Conservation (phyloP, 2,329 filamentous ascomycete genomes). For the Fusarium sp. region DNA sequence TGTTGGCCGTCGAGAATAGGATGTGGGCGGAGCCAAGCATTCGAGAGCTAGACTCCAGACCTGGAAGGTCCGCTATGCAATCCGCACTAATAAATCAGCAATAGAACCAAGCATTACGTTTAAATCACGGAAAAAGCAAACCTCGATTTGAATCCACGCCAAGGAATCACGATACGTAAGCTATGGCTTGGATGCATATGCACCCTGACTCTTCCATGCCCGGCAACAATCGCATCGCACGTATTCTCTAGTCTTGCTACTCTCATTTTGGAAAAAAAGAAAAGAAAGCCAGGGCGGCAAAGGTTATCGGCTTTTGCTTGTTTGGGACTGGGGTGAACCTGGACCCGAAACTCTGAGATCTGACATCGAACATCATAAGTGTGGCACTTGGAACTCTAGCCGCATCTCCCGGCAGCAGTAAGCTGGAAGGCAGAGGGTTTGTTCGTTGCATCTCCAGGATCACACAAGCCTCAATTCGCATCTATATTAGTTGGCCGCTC, state of each 20-base stretch:
- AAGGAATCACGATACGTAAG: not conserved
- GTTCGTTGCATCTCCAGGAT: slow-evolving; percentile 2
- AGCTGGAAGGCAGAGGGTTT: not conserved
- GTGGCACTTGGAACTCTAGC: not conserved
- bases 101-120: not conserved
- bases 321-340: not conserved
- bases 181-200: not conserved
- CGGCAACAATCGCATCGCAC: not conserved
- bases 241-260: not conserved
- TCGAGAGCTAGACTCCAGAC: no score
- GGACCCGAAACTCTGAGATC: slow-evolving; percentile 1
- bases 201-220: not conserved
- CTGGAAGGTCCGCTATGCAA: no score
- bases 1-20: no score
- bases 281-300: not conserved
- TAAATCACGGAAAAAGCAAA: not conserved
- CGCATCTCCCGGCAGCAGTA: not conserved
- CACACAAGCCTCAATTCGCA: slow-evolving; percentile 10
- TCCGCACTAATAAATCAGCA: no score
- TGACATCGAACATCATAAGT: slow-evolving; percentile 4
- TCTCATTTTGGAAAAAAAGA: not conserved
- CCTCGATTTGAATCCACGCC: not conserved
- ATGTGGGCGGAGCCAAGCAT: no score
- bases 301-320: not conserved
- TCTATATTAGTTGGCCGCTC: slow-evolving; percentile 10